Percentiles rank a stretch among this genome's conserved stretches.
phyloP scores from a whole-genome alignment of 306 rosid genomes.

The Lupinus albus region DNA sequence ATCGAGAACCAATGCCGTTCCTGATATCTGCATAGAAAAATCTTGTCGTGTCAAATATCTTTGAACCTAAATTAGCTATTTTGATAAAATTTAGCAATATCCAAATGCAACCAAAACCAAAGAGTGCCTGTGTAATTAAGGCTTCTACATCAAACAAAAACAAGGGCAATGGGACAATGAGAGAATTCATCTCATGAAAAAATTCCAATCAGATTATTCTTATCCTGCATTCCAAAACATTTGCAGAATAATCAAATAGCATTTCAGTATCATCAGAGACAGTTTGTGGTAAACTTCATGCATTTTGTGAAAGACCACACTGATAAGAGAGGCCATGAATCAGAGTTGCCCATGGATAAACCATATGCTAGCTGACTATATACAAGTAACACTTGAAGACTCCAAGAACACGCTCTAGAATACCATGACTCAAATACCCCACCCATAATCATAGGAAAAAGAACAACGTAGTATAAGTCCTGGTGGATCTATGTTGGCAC shows the following conservation, averaged over 20 bases:
- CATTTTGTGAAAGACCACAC: slow-evolving; percentile 1
- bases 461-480: not conserved
- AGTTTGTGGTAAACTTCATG: not conserved
- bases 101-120: slow-evolving; percentile 4
- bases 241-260: slow-evolving; percentile 8
- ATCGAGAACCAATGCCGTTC: slow-evolving; percentile 90
- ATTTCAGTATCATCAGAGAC: slow-evolving; percentile 6
- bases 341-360: not conserved
- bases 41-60: slow-evolving; percentile 32
- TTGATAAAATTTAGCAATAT: slow-evolving; percentile 31
- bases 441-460: not conserved
- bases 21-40: slow-evolving; percentile 71
- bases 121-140: not conserved
- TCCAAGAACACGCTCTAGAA: slow-evolving; percentile 21
- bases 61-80: slow-evolving; percentile 30
- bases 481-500: not conserved
- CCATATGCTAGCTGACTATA: not conserved
- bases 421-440: not conserved
- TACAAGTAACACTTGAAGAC: not conserved
- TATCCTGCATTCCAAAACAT: slow-evolving; percentile 4
- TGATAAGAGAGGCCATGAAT: not conserved
- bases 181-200: not conserved
- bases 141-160: slow-evolving; percentile 15
- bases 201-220: not conserved
- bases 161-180: slow-evolving; percentile 3